A percentile compares a stretch with the other conserved stretches of the same genome.
These are phyloP conservation scores for Neltuma alba DNA, from an alignment of 306 rosid genomes.

Conservation along the genomic window DNA sequence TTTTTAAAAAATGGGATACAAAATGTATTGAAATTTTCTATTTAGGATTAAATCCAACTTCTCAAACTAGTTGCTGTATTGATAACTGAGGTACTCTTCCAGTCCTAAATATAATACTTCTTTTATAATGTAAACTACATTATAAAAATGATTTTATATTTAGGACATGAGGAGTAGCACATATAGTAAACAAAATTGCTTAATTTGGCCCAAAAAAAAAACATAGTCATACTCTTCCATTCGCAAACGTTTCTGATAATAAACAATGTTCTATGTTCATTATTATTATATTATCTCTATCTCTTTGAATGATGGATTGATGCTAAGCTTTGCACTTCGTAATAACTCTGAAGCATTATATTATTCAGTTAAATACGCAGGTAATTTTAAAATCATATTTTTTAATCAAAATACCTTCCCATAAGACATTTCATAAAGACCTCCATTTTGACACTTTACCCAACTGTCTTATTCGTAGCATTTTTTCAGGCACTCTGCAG, in stretches of 20 bases:
- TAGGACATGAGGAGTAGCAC: too few species aligned
- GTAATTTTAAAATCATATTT: background rate
- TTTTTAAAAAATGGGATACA: too few species aligned
- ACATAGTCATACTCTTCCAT: background rate
- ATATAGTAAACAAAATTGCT: too few species aligned
- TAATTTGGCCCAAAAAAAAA: too few species aligned
- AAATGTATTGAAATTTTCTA: too few species aligned
- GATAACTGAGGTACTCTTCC: too few species aligned
- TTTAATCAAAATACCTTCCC: background rate
- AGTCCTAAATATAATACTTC: too few species aligned
- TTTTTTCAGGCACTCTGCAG: background rate
- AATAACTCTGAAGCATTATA: background rate
- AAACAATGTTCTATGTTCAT: background rate
- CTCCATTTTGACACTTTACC: background rate
- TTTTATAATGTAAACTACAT: too few species aligned
- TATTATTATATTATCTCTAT: too few species aligned
- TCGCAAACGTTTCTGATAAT: background rate
- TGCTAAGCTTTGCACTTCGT: background rate
- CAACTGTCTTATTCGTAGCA: background rate
- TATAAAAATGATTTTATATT: too few species aligned
- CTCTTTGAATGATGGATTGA: background rate
- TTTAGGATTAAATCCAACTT: too few species aligned
- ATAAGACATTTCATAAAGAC: background rate
- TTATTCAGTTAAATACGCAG: background rate
- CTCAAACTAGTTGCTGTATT: too few species aligned